Conservation (phyloP, 176 grass and related monocot genomes). For the Ensete ventricosum region DNA sequence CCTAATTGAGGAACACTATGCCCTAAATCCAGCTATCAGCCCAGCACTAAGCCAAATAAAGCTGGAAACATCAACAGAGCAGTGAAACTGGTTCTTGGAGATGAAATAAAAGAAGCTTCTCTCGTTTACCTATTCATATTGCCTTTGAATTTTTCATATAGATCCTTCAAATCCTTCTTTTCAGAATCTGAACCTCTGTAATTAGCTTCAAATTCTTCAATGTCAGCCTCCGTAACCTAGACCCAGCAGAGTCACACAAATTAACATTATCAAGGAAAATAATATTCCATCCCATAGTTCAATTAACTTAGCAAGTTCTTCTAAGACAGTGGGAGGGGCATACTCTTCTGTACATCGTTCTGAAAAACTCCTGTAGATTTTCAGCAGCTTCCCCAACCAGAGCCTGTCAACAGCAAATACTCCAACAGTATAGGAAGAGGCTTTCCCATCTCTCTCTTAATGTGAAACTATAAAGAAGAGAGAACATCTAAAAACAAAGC, state of each 20-base stretch:
- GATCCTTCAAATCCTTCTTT: constrained; percentile 84
- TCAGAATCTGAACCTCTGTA: constrained; percentile 96
- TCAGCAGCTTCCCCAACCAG: constrained; percentile 61
- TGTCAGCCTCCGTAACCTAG: constrained; percentile 84
- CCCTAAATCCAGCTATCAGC: neutral
- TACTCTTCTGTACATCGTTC: constrained; percentile 65
- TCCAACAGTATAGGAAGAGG: constrained; percentile 13
- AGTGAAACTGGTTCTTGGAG: neutral
- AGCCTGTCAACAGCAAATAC: constrained; percentile 29
- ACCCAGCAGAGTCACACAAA: neutral
- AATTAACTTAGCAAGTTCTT: neutral
- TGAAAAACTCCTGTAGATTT: constrained; percentile 87
- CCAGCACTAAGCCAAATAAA: neutral
- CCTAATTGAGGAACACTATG: neutral
- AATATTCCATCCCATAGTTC: neutral
- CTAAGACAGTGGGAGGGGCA: constrained; percentile 8
- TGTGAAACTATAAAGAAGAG: constrained; percentile 4
- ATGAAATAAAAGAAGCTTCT: neutral
- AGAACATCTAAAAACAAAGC: constrained; percentile 8
- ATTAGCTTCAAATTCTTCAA: constrained; percentile 89
- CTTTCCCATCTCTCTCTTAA: neutral
- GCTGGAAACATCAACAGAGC: neutral
- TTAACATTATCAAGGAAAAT: neutral
- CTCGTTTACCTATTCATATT: constrained; percentile 74
- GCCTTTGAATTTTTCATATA: constrained; percentile 69